Evolutionary conservation across 192 early-diverging fungal species (phyloP).

Genomic region (Coemansia sp.): DNA sequence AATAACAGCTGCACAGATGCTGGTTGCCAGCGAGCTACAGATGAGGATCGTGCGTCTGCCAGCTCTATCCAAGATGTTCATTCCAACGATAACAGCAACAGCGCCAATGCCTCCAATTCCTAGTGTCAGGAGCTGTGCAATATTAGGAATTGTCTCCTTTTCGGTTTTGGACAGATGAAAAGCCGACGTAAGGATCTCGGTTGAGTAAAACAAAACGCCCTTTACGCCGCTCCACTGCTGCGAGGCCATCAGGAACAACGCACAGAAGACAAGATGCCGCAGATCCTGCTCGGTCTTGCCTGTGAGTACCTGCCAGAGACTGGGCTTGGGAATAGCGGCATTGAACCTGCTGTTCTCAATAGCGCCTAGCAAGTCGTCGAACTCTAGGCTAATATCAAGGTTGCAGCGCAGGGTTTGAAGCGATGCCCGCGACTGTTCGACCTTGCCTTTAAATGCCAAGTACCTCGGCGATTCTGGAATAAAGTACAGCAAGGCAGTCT

Average conservation of each 20-base stretch:
- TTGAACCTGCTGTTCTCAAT: slow-evolving; percentile 12
- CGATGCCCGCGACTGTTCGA: slow-evolving; percentile 56
- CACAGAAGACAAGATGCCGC: slow-evolving; percentile 63
- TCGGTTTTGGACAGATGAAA: slow-evolving; percentile 45
- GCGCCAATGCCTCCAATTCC: slow-evolving; percentile 76
- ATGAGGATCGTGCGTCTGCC: slow-evolving; percentile 68
- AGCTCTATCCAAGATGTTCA: slow-evolving; percentile 70
- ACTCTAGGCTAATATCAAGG: slow-evolving; percentile 58
- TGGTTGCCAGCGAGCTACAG: slow-evolving; percentile 60
- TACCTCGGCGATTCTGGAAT: slow-evolving; percentile 79
- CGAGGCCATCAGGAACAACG: slow-evolving; percentile 68
- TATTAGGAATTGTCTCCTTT: slow-evolving; percentile 57
- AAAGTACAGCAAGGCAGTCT: slow-evolving; percentile 66
- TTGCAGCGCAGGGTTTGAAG: slow-evolving; percentile 59
- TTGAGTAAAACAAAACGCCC: slow-evolving; percentile 85
- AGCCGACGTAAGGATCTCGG: slow-evolving; percentile 64
- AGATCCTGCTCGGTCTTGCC: slow-evolving; percentile 54
- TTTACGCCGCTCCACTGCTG: slow-evolving; percentile 93
- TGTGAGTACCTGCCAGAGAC: slow-evolving; percentile 45
- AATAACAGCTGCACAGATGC: slow-evolving; percentile 62
- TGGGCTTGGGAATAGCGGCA: slow-evolving; percentile 31
- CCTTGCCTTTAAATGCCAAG: slow-evolving; percentile 58
- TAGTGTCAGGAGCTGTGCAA: slow-evolving; percentile 70
- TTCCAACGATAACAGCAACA: slow-evolving; percentile 70
- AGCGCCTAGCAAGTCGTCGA: slow-evolving; percentile 59